Base-by-base conservation (phyloP, 2,329 filamentous ascomycete genomes). In the Epichloe sp. region DNA sequence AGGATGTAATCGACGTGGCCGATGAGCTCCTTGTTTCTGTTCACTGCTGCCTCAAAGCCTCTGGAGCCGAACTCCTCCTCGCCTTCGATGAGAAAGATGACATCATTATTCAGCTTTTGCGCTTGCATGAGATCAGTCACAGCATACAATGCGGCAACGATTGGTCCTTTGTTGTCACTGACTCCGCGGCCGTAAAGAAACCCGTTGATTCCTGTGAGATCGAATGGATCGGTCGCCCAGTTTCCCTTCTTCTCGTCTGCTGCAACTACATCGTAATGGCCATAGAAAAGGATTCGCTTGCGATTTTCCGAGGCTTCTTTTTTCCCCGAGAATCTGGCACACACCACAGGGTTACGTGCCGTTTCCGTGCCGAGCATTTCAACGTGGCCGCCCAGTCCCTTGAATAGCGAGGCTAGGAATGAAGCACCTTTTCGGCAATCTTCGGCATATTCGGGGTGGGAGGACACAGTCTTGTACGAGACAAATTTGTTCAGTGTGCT, bases 121-220 rank as follows among this genome's bases (percentile, higher is more conserved):
- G 86, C 82, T 56, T 91, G 84, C 56, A 87, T 81, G 3, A 98
- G 72, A 60, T 97, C 91, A 0, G 91, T 88, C 1, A 94, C 91
- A 0, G 91, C 93, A 62, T 94, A 97, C 0, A 98, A 76, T 1
- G 93, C 93, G 2, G 94, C 91, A 62, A 98, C 80, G 54, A 96
- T 88, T 0, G 93, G 93, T 0, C 94, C 93, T 66, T 98, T 98
- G 71, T 98, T 97, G 66, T 98, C 93, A 46, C 89, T 94, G 14
- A 94, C 87, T n/a, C 93, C 93, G 59, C 93, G 86, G 2, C 93
- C 93, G 57, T 98, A 97, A 2, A 97, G 73, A 64, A 91, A 97
- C 0, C 93, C 91, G 59, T 95, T 90, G 51, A 88, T 80, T 4
- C 93, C 93, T 48, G 85, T 85, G 62, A 97, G 77, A n/a, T 83